These are phyloP conservation scores for Suillus placidus DNA, from an alignment of 768 basidiomycete genomes.

Conservation along the genomic window DNA sequence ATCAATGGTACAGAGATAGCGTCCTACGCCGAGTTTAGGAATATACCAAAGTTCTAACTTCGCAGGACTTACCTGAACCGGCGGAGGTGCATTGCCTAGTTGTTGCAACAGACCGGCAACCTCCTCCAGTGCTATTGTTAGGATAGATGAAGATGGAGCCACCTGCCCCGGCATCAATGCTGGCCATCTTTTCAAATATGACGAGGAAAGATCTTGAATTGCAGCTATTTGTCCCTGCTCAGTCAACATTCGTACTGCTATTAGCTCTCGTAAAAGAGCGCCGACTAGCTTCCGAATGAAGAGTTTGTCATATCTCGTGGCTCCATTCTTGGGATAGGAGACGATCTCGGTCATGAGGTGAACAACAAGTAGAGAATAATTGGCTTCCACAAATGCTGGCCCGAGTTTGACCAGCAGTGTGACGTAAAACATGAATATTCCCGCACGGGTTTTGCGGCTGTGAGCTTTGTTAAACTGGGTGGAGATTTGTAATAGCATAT, in stretches of 20 bases:
- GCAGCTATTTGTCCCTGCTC: slow-evolving; percentile 94
- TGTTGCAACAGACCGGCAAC: slow-evolving; percentile 85
- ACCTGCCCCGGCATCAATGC: slow-evolving; percentile 86
- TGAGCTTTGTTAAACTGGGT: slow-evolving; percentile 77
- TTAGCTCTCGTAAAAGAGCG: slow-evolving; percentile 79
- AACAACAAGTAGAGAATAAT: slow-evolving; percentile 76
- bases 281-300: slow-evolving; percentile 73
- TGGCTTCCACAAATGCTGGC: slow-evolving; percentile 72
- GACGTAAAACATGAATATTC: slow-evolving; percentile 87
- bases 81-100: slow-evolving; percentile 89
- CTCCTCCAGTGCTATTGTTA: slow-evolving; percentile 79
- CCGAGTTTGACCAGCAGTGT: slow-evolving; percentile 79
- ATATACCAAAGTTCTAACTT: neutral
- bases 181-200: slow-evolving; percentile 90
- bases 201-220: slow-evolving; percentile 80
- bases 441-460: slow-evolving; percentile 74
- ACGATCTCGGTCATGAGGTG: slow-evolving; percentile 84
- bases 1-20: slow-evolving; percentile 84
- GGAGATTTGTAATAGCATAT: slow-evolving; percentile 86
- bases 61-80: slow-evolving; percentile 64
- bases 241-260: slow-evolving; percentile 86
- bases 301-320: slow-evolving; percentile 73
- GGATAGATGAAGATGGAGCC: slow-evolving; percentile 64
- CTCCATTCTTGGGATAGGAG: slow-evolving; percentile 52
- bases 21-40: slow-evolving; percentile 50